These are phyloP conservation scores for Adansonia gregorii DNA, from an alignment of 441 rosid genomes.

Conservation along the genomic window DNA sequence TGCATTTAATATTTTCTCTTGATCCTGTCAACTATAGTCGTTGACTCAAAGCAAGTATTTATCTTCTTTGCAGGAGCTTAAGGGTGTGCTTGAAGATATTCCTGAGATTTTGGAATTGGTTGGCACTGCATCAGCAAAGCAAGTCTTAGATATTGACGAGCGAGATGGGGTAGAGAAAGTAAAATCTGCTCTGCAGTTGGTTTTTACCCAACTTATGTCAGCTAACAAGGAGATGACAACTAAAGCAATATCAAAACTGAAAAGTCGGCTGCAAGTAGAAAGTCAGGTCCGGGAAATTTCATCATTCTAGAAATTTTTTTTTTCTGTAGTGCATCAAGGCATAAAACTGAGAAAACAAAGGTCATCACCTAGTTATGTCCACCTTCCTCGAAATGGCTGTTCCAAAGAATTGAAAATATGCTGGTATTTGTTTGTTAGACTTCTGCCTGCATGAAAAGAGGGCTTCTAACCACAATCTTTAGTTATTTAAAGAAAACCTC, in stretches of 20 bases:
- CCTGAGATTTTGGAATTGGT: slow-evolving; percentile 86
- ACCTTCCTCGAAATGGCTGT: background rate
- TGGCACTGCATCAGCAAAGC: slow-evolving; percentile 52
- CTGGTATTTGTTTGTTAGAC: background rate
- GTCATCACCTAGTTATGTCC: background rate
- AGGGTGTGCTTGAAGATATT: slow-evolving; percentile 61
- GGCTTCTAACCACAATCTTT: background rate
- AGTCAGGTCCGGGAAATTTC: slow-evolving; percentile 50
- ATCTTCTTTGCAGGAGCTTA: slow-evolving; percentile 65
- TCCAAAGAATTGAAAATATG: background rate
- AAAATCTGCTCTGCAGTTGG: slow-evolving; percentile 59
- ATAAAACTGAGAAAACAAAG: background rate
- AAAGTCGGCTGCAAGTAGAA: slow-evolving; percentile 57
- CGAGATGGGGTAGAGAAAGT: slow-evolving; percentile 48
- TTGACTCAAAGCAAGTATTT: slow-evolving; percentile 15
- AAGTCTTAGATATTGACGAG: slow-evolving; percentile 45
- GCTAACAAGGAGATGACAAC: slow-evolving; percentile 60
- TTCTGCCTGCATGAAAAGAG: background rate
- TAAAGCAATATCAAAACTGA: slow-evolving; percentile 56
- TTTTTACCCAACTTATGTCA: slow-evolving; percentile 82
- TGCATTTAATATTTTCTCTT: background rate
- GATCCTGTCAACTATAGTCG: background rate
- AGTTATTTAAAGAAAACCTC: slow-evolving; percentile 1
- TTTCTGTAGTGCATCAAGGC: background rate
- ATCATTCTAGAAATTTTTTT: background rate